Base-by-base conservation (phyloP, 2,329 filamentous ascomycete genomes). In the Trichoderma atroviride region DNA sequence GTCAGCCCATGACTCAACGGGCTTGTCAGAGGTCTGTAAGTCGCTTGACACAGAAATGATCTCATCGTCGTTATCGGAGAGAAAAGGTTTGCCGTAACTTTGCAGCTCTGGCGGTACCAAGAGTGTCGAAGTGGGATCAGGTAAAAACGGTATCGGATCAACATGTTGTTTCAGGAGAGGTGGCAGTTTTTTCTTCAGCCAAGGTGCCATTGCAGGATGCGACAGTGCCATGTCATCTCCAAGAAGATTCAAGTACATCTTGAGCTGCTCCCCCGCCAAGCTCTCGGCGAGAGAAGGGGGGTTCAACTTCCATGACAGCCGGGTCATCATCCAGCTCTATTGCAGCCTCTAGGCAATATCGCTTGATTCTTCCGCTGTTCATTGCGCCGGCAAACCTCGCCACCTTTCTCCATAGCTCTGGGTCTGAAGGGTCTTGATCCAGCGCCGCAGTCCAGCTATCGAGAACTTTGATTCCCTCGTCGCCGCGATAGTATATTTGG, bases 311-410 rank as follows among this genome's bases (percentile, higher is more conserved):
- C 33, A 84, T 83, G 1, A 89, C 80, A 3, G 88, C 83, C 0
- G 89, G 89, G 72, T 91, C 89, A 74, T 91, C 89, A 72, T 91
- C 89, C 47, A 90, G 79, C 76, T 91, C 89, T 37, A 91, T 86
- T 6, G 89, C 88, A 37, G 89, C 87, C 75, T 91, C 89, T 2
- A 91, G 79, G 70, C 88, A 90, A 74, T 87, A 91, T 43, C 89
- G 81, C 72, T 84, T 86, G 31, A 89, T 82, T 14, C 88, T 83
- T 0, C 81, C 76, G 71, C 88, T 90, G 56, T 84, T 85, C 55
- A 91, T 77, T 57, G 88, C 86, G 0, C 85, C 83, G 4, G 85
- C 87, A 56, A 90, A 84, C 4, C 88, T 85, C 0, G 87, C 87
- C 2, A 84, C 82, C 61, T 84, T 83, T 70, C 89, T 83, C 89